phyloP scores from a whole-genome alignment of 2,329 filamentous ascomycete species.

The Dothistroma pini region DNA sequence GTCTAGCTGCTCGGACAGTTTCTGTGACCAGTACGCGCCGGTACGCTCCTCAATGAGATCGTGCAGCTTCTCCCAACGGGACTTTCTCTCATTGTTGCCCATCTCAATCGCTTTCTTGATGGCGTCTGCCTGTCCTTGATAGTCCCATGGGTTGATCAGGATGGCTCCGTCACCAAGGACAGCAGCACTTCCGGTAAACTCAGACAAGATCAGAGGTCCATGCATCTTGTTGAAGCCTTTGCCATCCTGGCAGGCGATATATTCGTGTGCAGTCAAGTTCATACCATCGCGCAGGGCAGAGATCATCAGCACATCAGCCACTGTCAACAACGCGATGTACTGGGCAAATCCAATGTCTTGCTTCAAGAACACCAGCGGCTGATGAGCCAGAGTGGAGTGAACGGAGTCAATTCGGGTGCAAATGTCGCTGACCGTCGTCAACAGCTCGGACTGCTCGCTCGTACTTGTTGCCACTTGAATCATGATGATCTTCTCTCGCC shows the following conservation, averaged over 20 bases:
- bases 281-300: constrained; percentile 94
- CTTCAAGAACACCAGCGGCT: constrained; percentile 88
- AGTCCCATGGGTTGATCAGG: constrained; percentile 93
- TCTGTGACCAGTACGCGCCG: constrained; percentile 79
- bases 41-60: constrained; percentile 74
- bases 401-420: constrained; percentile 90
- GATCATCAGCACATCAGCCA: constrained; percentile 90
- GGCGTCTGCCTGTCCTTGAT: constrained; percentile 71
- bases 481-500: constrained; percentile 79
- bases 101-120: constrained; percentile 83
- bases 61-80: constrained; percentile 71
- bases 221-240: constrained; percentile 72
- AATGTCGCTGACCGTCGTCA: constrained; percentile 87
- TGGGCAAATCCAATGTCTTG: constrained; percentile 92
- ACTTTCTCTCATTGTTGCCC: constrained; percentile 66
- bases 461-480: constrained; percentile 93
- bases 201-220: constrained; percentile 84
- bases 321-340: constrained; percentile 84
- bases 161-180: constrained; percentile 79
- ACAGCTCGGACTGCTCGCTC: constrained; percentile 81
- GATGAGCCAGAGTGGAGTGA: constrained; percentile 86
- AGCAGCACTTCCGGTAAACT: constrained; percentile 89
- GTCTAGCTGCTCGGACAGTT: constrained; percentile 67
- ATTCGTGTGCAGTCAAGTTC: constrained; percentile 95
- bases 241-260: constrained; percentile 88